Conservation (phyloP, 2,329 filamentous ascomycete genomes). For the Orbilia ellipsospora region DNA sequence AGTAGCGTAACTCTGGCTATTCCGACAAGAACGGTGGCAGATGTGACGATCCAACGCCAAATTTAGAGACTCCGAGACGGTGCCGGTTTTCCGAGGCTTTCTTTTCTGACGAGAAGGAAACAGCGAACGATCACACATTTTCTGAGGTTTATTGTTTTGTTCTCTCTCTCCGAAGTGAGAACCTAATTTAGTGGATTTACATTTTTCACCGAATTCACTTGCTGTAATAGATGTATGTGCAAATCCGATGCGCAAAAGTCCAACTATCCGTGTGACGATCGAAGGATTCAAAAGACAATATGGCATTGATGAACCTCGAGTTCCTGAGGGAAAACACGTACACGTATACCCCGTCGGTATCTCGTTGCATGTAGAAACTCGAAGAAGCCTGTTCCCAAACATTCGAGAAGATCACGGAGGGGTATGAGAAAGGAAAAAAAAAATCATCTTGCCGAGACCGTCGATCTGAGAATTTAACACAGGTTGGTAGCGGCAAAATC, state of each 20-base stretch:
- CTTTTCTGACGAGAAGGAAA: background rate
- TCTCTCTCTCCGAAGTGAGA: background rate
- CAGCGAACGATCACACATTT: too few relatives aligned
- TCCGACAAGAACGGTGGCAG: constrained; percentile 13
- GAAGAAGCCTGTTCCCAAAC: too few relatives aligned
- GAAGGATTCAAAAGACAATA: background rate
- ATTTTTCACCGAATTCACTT: background rate
- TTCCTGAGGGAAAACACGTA: too few relatives aligned
- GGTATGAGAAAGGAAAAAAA: background rate
- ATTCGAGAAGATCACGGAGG: background rate
- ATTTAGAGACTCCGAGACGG: constrained; percentile 16
- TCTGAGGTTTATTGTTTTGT: background rate
- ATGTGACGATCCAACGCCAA: constrained; percentile 24
- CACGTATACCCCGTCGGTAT: too few relatives aligned
- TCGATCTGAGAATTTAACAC: background rate
- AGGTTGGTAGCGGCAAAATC: too few relatives aligned
- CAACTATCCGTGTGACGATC: background rate
- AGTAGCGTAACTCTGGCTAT: background rate
- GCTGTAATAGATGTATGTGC: background rate
- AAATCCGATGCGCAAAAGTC: background rate
- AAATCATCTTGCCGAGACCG: background rate
- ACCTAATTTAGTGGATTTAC: constrained; percentile 1
- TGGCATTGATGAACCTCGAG: too few relatives aligned
- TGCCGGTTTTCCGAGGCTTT: constrained; percentile 37
- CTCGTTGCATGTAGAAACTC: too few relatives aligned